These are phyloP conservation scores for Aspergillus leporis DNA, from an alignment of 495 filamentous ascomycete species.

Conservation along the genomic window DNA sequence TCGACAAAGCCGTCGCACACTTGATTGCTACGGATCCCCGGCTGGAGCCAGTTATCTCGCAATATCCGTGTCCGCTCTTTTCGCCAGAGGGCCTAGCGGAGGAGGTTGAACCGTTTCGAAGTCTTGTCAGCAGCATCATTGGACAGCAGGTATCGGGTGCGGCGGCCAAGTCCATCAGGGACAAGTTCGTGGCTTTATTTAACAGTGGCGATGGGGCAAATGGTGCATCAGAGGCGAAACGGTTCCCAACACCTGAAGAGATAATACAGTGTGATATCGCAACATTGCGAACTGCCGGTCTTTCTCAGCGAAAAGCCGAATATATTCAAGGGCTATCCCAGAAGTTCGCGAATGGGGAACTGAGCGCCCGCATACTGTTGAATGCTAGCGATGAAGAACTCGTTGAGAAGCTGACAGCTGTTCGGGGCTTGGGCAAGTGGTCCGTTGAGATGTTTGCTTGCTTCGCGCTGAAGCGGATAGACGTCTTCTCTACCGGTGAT, in stretches of 20 bases:
- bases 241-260: constrained; percentile 76
- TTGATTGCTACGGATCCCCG: constrained; percentile 74
- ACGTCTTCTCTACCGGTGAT: constrained; percentile 92
- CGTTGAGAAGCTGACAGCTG: constrained; percentile 75
- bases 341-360: constrained; percentile 73
- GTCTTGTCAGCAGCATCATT: constrained; percentile 82
- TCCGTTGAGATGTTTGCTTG: constrained; percentile 97
- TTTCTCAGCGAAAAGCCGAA: constrained; percentile 91
- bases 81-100: constrained; percentile 80
- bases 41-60: constrained; percentile 69
- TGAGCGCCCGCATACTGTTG: constrained; percentile 72
- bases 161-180: constrained; percentile 83
- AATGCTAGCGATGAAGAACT: constrained; percentile 83
- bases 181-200: constrained; percentile 82
- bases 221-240: constrained; percentile 23
- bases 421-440: constrained; percentile 86
- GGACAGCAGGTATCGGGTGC: constrained; percentile 94
- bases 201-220: constrained; percentile 27
- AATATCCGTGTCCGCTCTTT: constrained; percentile 76
- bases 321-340: constrained; percentile 83
- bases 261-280: constrained; percentile 61
- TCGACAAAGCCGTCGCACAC: constrained; percentile 77
- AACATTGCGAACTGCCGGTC: constrained; percentile 75
- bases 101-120: constrained; percentile 82
- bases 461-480: constrained; percentile 86